Evolutionary conservation across 257 asterid species (phyloP), one percentile per base, ranked within the genome.

Genomic region (Coffea canephora): DNA sequence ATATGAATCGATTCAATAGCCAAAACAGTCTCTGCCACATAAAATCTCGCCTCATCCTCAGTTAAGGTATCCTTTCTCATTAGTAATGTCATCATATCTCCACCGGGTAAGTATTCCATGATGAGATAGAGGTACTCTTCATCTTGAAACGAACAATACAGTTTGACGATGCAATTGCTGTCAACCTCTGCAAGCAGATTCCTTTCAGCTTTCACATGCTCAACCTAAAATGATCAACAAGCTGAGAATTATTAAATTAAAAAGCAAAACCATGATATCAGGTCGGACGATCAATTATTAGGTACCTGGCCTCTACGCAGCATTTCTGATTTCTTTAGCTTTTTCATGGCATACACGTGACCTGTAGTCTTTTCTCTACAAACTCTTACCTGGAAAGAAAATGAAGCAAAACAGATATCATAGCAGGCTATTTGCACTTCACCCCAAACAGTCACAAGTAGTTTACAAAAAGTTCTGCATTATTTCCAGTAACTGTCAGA

Each of bases 91-190:
- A 95, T 95, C 98, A 95, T 93, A 89, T 95, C 99, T 86, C 99
- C 98, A 85, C 98, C 98, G 75, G 97, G 98, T 73, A 94, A 92
- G 84, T 94, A 94, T 89, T 94, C 98, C 99, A 93, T 95, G 52
- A 95, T 91, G 65, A 95, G 94, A 86, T 95, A 95, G 9, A 95
- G 91, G 85, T 89, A 91, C 90, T 93, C 99, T 77, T 93, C 98
- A 75, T 95, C 99, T 90, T 95, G 99, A 91, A 95, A 95, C 66
- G 99, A 95, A 87, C 98, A 95, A 83, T 91, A 95, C 49, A 95
- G 95, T 80, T 95, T 95, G 81, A 95, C 99, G 48, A 93, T 95
- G 91, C 99, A 95, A 83, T 89, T 93, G 91, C 99, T 93, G 49
- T 93, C 99, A 82, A 95, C 99, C 86, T 95, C 98, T 31, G 96